These are phyloP conservation scores for Neostapfia colusana DNA, from an alignment of 176 grass and related monocot genomes.

Conservation along the genomic window DNA sequence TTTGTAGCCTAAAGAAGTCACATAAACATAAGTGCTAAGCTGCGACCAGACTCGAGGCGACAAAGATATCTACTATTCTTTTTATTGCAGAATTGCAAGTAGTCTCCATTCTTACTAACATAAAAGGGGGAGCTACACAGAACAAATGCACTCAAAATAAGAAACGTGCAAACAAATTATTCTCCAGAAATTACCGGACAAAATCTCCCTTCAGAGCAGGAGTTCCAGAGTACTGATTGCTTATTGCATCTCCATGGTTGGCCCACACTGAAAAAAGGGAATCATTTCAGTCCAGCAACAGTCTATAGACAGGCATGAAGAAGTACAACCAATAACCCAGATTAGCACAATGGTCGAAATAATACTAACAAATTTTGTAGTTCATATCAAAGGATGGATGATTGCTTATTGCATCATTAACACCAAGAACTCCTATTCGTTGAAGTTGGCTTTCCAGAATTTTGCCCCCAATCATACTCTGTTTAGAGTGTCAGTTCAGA, in stretches of 20 bases:
- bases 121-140: constrained; percentile 4
- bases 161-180: not conserved
- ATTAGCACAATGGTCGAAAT: constrained; percentile 15
- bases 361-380: constrained; percentile 84
- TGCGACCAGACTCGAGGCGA: constrained; percentile 19
- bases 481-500: constrained; percentile 43
- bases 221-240: constrained; percentile 98
- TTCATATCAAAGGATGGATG: constrained; percentile 74
- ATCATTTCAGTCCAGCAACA: constrained; percentile 30
- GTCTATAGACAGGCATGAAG: constrained; percentile 20
- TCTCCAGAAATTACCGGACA: constrained; percentile 69
- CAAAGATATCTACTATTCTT: constrained; percentile 15
- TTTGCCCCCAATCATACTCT: constrained; percentile 96
- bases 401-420: constrained; percentile 61
- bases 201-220: constrained; percentile 97
- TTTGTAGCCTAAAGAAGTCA: not conserved
- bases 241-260: constrained; percentile 98
- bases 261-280: constrained; percentile 79
- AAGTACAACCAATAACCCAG: constrained; percentile 17
- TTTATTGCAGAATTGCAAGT: constrained; percentile 21
- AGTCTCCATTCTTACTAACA: not conserved
- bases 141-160: constrained; percentile 28
- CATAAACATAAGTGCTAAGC: not conserved
- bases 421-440: constrained; percentile 57
- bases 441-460: constrained; percentile 80